Evolutionary conservation across 345 rosid genomes (phyloP).

Genomic region (Melastoma malabathricum): DNA sequence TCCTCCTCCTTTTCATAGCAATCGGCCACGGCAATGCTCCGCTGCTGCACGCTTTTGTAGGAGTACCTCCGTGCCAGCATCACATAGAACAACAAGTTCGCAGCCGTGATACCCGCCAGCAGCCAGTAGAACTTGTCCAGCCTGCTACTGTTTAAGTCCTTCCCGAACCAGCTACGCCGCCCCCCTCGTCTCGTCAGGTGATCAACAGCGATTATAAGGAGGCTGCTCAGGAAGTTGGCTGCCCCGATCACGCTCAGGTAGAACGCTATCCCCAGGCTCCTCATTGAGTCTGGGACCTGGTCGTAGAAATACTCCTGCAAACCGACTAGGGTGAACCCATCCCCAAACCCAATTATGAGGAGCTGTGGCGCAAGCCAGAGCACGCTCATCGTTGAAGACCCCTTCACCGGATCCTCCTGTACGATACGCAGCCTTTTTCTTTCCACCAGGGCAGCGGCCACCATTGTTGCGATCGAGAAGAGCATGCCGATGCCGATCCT

Average conservation of each 20-base stretch:
- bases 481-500: slow-evolving; percentile 85
- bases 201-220: slow-evolving; percentile 49
- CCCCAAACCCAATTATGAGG: slow-evolving; percentile 57
- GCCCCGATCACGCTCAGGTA: slow-evolving; percentile 80
- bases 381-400: slow-evolving; percentile 53
- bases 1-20: slow-evolving; percentile 27
- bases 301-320: slow-evolving; percentile 89
- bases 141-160: slow-evolving; percentile 65
- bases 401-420: slow-evolving; percentile 18
- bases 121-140: slow-evolving; percentile 70
- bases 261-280: slow-evolving; percentile 86
- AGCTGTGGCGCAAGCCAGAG: slow-evolving; percentile 86
- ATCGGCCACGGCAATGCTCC: slow-evolving; percentile 47
- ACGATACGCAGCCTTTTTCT: slow-evolving; percentile 27
- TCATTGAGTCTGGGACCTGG: slow-evolving; percentile 92
- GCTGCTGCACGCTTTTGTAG: slow-evolving; percentile 69
- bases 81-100: slow-evolving; percentile 40
- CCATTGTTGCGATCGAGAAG: slow-evolving; percentile 55
- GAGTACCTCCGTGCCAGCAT: slow-evolving; percentile 46
- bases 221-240: slow-evolving; percentile 58
- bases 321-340: slow-evolving; percentile 71
- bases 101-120: slow-evolving; percentile 36
- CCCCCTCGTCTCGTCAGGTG: slow-evolving; percentile 32
- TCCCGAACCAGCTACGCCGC: slow-evolving; percentile 59
- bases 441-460: slow-evolving; percentile 66